Evolutionary conservation across 495 filamentous ascomycete species (phyloP), one percentile per base, ranked within the genome.

Genomic region (Hypoxylon intermedium): DNA sequence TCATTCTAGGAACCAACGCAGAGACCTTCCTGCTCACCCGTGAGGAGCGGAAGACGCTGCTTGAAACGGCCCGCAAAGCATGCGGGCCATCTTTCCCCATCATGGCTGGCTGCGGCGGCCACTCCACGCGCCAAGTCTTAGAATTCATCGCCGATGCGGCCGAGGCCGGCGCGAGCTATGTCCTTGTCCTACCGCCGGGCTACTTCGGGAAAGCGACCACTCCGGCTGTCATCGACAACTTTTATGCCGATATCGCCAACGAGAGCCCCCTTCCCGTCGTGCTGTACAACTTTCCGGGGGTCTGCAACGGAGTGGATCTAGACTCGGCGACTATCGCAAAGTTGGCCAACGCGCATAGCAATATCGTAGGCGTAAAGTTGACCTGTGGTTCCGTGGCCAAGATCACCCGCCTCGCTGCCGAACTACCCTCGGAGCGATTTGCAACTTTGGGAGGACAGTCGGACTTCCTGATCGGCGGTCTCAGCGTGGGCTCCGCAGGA

Each of bases 351-450:
- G 48, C 66, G 11, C 76, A 84, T 37, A 60, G 73, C 6, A 76
- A 74, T 6, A 79, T 84, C 6, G 76, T 77, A 1, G 88, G 88
- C 31, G 83, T 87, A 3, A 90, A 91, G 61, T 70, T 91, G 40
- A 89, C 87, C 15, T 90, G 87, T 63, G 88, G 83, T 1, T 83
- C 79, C 36, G 86, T 89, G 26, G 88, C 83, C 26, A 90, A 91
- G 67, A 71, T 79, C 43, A 77, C 74, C 7, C 63, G 76, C 2
- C 58, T 79, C 26, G 74, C 85, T 4, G 83, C 79, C 36, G 77
- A 79, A 12, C 82, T 90, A 53, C 68, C 76, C 0, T 60, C 75
- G 0, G 74, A 79, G 3, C 74, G 79, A 9, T 90, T 91, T 67
- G 82, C 82, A 0, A 80, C 86, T 3, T 89, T 84, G 70, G 86